A percentile compares a stretch with the other conserved stretches of the same genome.
Evolutionary conservation across 2,329 filamentous ascomycete genomes (phyloP).

Genomic region (Xylaria hypoxylon): DNA sequence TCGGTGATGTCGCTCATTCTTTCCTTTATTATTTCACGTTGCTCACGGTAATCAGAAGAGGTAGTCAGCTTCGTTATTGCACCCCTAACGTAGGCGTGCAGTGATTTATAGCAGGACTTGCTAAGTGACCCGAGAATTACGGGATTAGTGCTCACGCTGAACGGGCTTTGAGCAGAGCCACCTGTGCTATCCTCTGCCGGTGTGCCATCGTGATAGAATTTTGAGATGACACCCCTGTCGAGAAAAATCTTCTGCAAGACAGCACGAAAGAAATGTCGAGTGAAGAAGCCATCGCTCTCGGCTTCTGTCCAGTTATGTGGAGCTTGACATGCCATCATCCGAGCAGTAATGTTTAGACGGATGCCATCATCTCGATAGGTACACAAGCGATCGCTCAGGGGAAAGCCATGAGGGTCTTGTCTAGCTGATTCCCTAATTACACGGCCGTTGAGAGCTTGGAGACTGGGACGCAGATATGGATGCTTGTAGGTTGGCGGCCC

Average conservation of each 20-base stretch:
- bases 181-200: conserved; percentile 44
- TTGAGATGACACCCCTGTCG: conserved; percentile 80
- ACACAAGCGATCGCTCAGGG: conserved; percentile 81
- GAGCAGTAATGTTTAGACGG: conserved; percentile 91
- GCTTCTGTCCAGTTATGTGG: conserved; percentile 87
- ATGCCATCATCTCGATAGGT: conserved; percentile 72
- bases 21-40: conserved; percentile 69
- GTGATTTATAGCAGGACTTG: conserved; percentile 81
- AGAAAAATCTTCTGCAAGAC: conserved; percentile 92
- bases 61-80: conserved; percentile 80
- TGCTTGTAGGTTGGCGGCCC: conserved; percentile 89
- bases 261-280: conserved; percentile 90
- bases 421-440: conserved; percentile 74
- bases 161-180: conserved; percentile 53
- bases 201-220: conserved; percentile 59
- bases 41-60: conserved; percentile 65
- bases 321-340: conserved; percentile 98
- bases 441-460: conserved; percentile 75
- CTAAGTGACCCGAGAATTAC: conserved; percentile 88
- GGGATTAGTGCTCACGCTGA: conserved; percentile 74
- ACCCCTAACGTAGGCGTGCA: conserved; percentile 81
- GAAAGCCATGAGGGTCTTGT: conserved; percentile 92
- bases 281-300: conserved; percentile 91
- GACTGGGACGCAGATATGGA: conserved; percentile 76
- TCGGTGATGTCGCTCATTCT: conserved; percentile 78